Evolutionary conservation across 1,139 yeast genomes (phyloP), one percentile per base, ranked within the genome.

Genomic region (Protomyces inouyei): DNA sequence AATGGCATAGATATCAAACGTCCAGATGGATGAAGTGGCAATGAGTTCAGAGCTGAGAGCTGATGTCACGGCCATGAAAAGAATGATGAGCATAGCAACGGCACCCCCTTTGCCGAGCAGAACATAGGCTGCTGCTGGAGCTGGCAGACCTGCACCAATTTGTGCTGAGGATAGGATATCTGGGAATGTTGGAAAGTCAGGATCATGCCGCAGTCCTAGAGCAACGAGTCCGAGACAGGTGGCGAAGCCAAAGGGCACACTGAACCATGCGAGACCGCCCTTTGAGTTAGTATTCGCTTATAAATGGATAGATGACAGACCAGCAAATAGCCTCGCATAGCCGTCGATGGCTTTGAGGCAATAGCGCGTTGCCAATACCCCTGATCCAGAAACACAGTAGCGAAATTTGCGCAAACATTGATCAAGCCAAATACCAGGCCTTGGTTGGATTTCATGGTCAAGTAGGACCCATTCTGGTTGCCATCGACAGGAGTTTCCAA

Each of bases 41-140:
- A 81, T 79, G 55, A 79, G 71, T 68, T 81, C 83, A 32, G 82
- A 80, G 2, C 82, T 78, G 67, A 78, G 76, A 0, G 84, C 80
- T 1, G 83, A 79, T 1, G 83, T 80, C 3, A 78, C 81, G 2
- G 83, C 79, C 71, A 81, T 74, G 75, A 80, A 81, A 3, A 81
- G 77, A 80, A 80, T 78, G 52, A 80, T 71, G 60, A 81, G 69
- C 40, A 79, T 76, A 70, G 79, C 73, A 8, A 75, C 78, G 1
- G 78, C 75, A 9, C 83, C 84, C 10, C 78, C 76, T 64, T 76
- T 78, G 2, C 83, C 83, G 74, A 80, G 71, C 36, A 80, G 67
- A 45, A 78, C 76, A 46, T 75, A 73, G 6, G 80, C 81, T 12
- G 80, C 75, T 8, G 79, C 78, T 10, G 79, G 81, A 40, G 79